Base-by-base conservation (phyloP, 441 rosid species). In the Aleurites moluccanus region DNA sequence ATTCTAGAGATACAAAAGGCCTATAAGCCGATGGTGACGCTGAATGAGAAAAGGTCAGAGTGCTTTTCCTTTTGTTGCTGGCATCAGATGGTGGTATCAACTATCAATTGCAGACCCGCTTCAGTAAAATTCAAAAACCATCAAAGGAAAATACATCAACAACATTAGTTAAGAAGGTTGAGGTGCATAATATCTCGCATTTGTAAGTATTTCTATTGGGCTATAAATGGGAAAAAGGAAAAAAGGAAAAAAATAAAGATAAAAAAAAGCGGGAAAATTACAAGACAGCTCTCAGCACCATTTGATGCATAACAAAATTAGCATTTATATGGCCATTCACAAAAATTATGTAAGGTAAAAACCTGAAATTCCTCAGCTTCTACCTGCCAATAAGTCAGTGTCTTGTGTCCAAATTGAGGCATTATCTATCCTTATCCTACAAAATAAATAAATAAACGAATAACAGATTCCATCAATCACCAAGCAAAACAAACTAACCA, bases 351-450 rank as follows among this genome's bases (percentile, higher is more conserved):
- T 53, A 57, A 64, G 60, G 67, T 79, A 82, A 82, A 81, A 83
- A 87, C 87, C 88, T 82, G 84, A 69, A 69, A 66, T 83, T 80
- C 78, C 77, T 75, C 63, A 53, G 82, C 80, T 80, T 79, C 80
- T 21, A 63, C 66, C 33, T 60, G 74, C 73, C 78, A 49, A 35
- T 40, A 60, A 66, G 75, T 55, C 60, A n/a, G n/a, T 55, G 49
- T 49, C 61, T 68, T 50, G 73, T 77, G 52, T 70, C 53, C 74
- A 76, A 71, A 75, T 75, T 64, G 75, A 72, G 20, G 77, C 76
- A 67, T 79, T 76, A 88, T 70, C 82, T 88, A 79, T 78, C 84
- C 80, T 69, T 81, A 78, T 88, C 94, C 97, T 91, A 79, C 50
- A 55, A 56, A 77, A 78, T 70, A 75, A 71, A 61, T 40, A 16